Evolutionary conservation across 371 early-diverging fungal species (phyloP).

Genomic region (Zychaea mexicana): DNA sequence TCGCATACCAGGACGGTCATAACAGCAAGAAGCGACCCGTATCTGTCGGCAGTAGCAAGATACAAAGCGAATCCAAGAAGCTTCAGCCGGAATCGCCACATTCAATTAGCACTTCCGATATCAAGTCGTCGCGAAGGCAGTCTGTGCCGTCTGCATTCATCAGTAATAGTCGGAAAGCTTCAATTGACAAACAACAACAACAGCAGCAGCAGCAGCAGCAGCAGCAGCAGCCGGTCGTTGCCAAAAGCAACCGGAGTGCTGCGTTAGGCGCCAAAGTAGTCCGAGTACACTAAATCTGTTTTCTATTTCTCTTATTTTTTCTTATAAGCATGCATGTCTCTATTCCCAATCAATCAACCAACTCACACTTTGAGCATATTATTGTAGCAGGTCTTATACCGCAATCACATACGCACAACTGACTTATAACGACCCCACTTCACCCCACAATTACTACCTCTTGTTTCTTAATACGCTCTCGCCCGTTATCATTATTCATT

Average conservation of each 20-base stretch:
- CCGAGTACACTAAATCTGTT: not conserved
- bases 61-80: not conserved
- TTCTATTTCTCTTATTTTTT: not conserved
- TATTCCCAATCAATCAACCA: too few relatives aligned
- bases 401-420: too few relatives aligned
- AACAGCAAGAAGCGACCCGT: slow-evolving; percentile 27
- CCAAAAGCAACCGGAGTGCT: not conserved
- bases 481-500: too few relatives aligned
- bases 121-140: not conserved
- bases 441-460: too few relatives aligned
- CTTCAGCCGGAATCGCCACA: slow-evolving; percentile 16
- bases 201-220: not conserved
- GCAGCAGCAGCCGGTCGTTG: not conserved
- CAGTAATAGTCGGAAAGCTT: not conserved
- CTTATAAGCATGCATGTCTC: not conserved
- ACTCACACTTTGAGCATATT: too few relatives aligned
- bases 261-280: not conserved
- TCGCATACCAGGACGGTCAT: not conserved
- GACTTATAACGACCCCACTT: too few relatives aligned
- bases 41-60: slow-evolving; percentile 14
- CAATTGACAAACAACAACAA: slow-evolving; percentile 1
- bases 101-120: not conserved
- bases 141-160: not conserved
- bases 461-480: too few relatives aligned
- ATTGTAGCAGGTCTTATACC: too few relatives aligned